Percentiles rank a stretch among this genome's conserved stretches.
Evolutionary conservation across 257 asterid species (phyloP).

Genomic region (Voacanga thouarsii): DNA sequence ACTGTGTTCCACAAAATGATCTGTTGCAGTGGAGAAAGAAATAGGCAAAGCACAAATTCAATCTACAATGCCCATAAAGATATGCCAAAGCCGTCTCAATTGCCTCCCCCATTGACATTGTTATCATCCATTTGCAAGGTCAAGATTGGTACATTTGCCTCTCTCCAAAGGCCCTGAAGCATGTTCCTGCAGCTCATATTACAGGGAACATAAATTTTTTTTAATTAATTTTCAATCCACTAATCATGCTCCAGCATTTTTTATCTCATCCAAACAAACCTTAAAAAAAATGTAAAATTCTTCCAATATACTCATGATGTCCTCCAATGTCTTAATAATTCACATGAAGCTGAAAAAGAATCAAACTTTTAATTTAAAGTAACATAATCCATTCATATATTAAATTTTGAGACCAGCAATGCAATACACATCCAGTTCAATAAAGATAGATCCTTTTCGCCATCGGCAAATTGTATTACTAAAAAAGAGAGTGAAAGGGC

Average conservation of each 20-base stretch:
- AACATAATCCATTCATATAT: neutral
- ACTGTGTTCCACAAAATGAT: neutral
- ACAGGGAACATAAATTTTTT: neutral
- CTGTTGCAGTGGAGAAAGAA: neutral
- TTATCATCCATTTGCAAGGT: conserved; percentile 83
- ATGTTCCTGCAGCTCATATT: conserved; percentile 61
- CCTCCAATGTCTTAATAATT: neutral
- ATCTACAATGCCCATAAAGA: conserved; percentile 65
- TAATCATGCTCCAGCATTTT: neutral
- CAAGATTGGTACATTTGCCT: conserved; percentile 82
- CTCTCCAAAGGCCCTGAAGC: conserved; percentile 99
- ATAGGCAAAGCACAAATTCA: neutral
- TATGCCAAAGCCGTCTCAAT: conserved; percentile 81
- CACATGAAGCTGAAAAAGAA: neutral
- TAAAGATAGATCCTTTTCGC: neutral
- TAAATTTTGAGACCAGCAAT: neutral
- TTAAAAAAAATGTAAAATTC: neutral
- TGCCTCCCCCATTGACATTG: conserved; percentile 83
- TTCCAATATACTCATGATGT: neutral
- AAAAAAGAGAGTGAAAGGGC: neutral
- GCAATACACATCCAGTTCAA: neutral
- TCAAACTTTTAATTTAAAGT: neutral
- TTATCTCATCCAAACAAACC: neutral
- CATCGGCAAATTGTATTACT: neutral
- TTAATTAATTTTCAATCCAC: neutral